Base-by-base conservation (phyloP, 345 rosid genomes). In the Trapa incisa region DNA sequence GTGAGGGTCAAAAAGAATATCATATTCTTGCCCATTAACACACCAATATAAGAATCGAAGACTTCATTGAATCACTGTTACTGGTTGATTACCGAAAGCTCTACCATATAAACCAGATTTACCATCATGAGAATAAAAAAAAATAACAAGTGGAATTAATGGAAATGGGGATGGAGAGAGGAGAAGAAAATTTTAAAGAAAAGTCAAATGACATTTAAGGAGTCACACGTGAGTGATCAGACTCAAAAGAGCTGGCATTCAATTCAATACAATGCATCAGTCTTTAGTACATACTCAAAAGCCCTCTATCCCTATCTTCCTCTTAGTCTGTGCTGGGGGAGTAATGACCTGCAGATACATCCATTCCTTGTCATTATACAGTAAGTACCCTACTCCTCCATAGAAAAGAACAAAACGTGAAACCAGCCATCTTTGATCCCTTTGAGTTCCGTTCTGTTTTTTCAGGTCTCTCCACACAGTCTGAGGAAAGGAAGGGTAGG, bases 191-290 rank as follows among this genome's bases (percentile, higher is more conserved):
- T 75, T n/a, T 67, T 16, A 11, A 75, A 81, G 77, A 16, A 65
- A 65, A 43, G 52, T 43, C 82, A 77, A 80, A 76, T 69, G 64
- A 68, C 64, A 71, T 72, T 74, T 70, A 77, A 74, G 73, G 79
- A 75, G 47, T 64, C 77, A 77, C 88, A 86, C 87, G 87, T 88
- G 92, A 71, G 83, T 68, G 74, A 77, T 75, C 85, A 80, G 76
- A 73, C 15, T 68, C 16, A 22, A 64, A 61, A 68, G 75, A 79
- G 80, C 78, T 80, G 29, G 67, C 76, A 74, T 68, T 78, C 68
- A 66, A 61, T 35, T 50, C 22, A 38, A 66, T 22, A 22, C 29
- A 22, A 35, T 63, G 9, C 33, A 54, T 67, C 58, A 17, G 17
- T 33, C 38, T 50, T 71, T 35, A 58, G 63, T 58, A 35, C 15